These are phyloP conservation scores for Takakia lepidozioides DNA, from an alignment of 225 moss, liverwort and hornwort genomes.

Conservation along the genomic window DNA sequence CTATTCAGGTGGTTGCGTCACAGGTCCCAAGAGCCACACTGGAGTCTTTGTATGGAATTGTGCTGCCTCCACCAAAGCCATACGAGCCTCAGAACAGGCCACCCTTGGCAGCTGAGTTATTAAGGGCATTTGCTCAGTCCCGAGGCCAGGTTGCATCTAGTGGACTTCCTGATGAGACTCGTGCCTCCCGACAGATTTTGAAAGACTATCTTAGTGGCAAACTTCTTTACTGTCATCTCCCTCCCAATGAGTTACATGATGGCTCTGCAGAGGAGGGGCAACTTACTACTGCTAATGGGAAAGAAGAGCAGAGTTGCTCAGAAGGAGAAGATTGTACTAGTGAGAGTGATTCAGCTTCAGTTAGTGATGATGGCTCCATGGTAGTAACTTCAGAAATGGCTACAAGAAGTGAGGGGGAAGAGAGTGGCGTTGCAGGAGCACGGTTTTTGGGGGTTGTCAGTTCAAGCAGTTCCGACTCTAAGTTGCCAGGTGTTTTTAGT, in stretches of 20 bases:
- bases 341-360: slow-evolving; percentile 17
- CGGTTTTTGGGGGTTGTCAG: slow-evolving; percentile 53
- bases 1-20: slow-evolving; percentile 85
- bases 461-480: too few species aligned
- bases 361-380: slow-evolving; percentile 2
- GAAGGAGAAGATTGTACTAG: slow-evolving; percentile 14
- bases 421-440: slow-evolving; percentile 25
- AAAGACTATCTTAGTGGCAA: slow-evolving; percentile 91
- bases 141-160: slow-evolving; percentile 80
- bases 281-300: slow-evolving; percentile 13
- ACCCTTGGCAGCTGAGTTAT: slow-evolving; percentile 80
- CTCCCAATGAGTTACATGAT: slow-evolving; percentile 43
- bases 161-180: slow-evolving; percentile 92
- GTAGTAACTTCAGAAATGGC: slow-evolving; percentile 10
- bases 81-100: slow-evolving; percentile 69
- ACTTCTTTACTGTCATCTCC: slow-evolving; percentile 69
- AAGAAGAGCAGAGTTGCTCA: slow-evolving; percentile 28
- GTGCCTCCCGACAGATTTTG: slow-evolving; percentile 75
- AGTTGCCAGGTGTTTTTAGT: slow-evolving; percentile 56
- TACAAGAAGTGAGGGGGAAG: slow-evolving; percentile 27
- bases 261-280: slow-evolving; percentile 10
- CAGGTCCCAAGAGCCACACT: slow-evolving; percentile 60
- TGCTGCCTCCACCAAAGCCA: slow-evolving; percentile 64
- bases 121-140: slow-evolving; percentile 70
- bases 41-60: slow-evolving; percentile 69